Conservation (phyloP, 2,329 filamentous ascomycete genomes). For the Colletotrichum echinochloae region DNA sequence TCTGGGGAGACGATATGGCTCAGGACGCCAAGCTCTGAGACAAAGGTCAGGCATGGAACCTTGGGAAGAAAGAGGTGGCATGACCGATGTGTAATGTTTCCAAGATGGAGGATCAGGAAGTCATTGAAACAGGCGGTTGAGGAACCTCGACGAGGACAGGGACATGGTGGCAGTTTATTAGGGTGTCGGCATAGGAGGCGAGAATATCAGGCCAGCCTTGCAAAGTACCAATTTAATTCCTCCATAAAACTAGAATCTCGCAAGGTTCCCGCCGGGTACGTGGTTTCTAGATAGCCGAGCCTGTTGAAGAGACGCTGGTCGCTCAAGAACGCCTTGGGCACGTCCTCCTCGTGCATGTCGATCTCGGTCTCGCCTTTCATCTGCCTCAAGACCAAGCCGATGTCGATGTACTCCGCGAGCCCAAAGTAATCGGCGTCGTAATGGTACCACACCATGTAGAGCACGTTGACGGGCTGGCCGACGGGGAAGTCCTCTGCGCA, state of each 20-base stretch:
- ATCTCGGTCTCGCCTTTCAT: slow-evolving; percentile 16
- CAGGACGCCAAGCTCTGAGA: not conserved
- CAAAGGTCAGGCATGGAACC: not conserved
- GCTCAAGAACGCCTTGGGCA: not conserved
- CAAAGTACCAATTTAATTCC: slow-evolving; percentile 5
- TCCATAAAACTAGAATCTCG: not conserved
- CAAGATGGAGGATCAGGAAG: not conserved
- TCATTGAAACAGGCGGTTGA: fast-evolving
- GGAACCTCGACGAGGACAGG: too few relatives aligned
- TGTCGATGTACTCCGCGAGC: slow-evolving; percentile 1
- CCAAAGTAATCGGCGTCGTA: slow-evolving; percentile 1
- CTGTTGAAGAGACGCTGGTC: slow-evolving; percentile 4
- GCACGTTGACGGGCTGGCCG: not conserved
- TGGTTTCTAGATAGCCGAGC: slow-evolving; percentile 18
- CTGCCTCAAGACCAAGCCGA: slow-evolving; percentile 9
- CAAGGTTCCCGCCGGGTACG: slow-evolving; percentile 1
- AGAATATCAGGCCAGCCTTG: not conserved
- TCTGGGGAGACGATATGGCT: not conserved
- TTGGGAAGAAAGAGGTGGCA: not conserved
- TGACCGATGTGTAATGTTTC: too few relatives aligned
- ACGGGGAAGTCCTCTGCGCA: slow-evolving; percentile 18
- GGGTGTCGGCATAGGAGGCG: not conserved
- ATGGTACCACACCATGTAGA: slow-evolving; percentile 20
- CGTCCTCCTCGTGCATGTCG: not conserved
- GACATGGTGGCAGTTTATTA: not conserved